Conservation (phyloP, 2,329 filamentous ascomycete genomes). For the Dissoconium aciculare region DNA sequence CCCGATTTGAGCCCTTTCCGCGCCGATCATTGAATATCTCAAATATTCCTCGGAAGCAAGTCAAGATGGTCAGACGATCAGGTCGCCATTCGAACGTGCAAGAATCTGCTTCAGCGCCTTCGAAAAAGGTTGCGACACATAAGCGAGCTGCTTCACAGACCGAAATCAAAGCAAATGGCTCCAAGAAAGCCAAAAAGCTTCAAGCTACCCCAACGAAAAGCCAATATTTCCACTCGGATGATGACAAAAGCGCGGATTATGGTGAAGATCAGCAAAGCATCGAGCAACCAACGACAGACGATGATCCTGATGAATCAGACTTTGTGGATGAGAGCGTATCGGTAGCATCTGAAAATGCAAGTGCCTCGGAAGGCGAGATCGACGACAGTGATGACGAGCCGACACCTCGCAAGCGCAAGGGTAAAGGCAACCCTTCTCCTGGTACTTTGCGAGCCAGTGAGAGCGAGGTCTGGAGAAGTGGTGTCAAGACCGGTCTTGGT, state of each 20-base stretch:
- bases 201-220: constrained; percentile 33
- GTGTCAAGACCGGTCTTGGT: constrained; percentile 39
- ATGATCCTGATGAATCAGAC: constrained; percentile 8
- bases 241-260: constrained; percentile 20
- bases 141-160: constrained; percentile 17
- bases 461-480: constrained; percentile 41
- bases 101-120: no score
- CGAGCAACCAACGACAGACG: no score
- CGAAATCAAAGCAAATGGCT: not conserved
- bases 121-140: no score
- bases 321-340: constrained; percentile 22
- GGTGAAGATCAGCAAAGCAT: no score
- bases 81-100: constrained; percentile 14
- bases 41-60: no score
- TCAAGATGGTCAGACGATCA: constrained; percentile 7
- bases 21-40: no score
- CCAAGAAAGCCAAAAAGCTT: constrained; percentile 15
- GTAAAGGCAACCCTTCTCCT: constrained; percentile 15
- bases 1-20: no score
- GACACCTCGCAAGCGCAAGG: constrained; percentile 11
- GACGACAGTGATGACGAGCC: constrained; percentile 20
- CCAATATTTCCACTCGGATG: constrained; percentile 31
- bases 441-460: constrained; percentile 3
- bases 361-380: constrained; percentile 21
- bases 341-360: constrained; percentile 20